A percentile compares a stretch with the other conserved stretches of the same genome.
These are phyloP conservation scores for Saturnispora zaruensis DNA, from an alignment of 805 yeast genomes.

Conservation along the genomic window DNA sequence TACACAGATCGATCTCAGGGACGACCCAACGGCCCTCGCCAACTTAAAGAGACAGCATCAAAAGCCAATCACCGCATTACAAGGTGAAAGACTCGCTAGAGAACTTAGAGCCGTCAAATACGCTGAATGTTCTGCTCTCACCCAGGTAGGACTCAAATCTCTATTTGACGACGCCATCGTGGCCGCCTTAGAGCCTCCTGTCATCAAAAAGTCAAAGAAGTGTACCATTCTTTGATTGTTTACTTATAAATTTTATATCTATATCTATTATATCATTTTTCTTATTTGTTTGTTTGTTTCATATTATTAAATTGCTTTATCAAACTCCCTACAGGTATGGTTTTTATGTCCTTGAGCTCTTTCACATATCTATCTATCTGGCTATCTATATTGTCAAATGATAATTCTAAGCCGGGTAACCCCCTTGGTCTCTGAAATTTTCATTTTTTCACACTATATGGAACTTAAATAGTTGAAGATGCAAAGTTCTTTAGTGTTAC, in stretches of 20 bases:
- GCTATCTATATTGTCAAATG: no score
- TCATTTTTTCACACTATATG: not conserved
- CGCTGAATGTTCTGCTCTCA: slow-evolving; percentile 95
- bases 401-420: slow-evolving; percentile 4
- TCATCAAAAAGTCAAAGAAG: slow-evolving; percentile 68
- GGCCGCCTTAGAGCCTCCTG: slow-evolving; percentile 96
- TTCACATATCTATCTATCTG: not conserved
- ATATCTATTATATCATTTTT: slow-evolving; percentile 10
- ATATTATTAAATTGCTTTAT: slow-evolving; percentile 8
- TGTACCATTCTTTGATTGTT: slow-evolving; percentile 64
- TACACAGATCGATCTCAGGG: slow-evolving; percentile 91
- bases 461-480: not conserved
- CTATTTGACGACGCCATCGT: slow-evolving; percentile 99
- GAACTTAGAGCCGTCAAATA: slow-evolving; percentile 93
- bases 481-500: not conserved
- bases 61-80: slow-evolving; percentile 74
- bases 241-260: slow-evolving; percentile 1
- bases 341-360: no score
- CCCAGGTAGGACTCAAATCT: slow-evolving; percentile 93
- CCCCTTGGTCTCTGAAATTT: not conserved
- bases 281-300: slow-evolving; percentile 1
- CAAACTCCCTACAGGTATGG: no score
- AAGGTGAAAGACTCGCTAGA: slow-evolving; percentile 88
- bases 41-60: slow-evolving; percentile 86
- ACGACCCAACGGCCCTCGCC: slow-evolving; percentile 84